A percentile compares a stretch with the other conserved stretches of the same genome.
Evolutionary conservation across 345 rosid species (phyloP).

Genomic region (Cardamine occulta): DNA sequence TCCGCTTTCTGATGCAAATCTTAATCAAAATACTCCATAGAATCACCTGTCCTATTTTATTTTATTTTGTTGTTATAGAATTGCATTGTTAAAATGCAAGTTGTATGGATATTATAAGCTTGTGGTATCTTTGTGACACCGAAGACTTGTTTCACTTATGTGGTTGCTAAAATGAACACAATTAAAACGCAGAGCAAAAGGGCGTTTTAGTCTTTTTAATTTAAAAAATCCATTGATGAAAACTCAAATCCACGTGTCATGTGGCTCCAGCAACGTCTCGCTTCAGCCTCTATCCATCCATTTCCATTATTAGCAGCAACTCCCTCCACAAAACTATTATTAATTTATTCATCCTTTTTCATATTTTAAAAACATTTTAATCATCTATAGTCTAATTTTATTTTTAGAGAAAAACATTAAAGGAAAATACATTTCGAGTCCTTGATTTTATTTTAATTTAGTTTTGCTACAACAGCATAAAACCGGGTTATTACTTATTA

Average conservation of each 20-base stretch:
- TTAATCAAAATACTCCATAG: conserved; percentile 8
- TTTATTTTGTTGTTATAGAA: not conserved
- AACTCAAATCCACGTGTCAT: conserved; percentile 15
- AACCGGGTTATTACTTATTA: not conserved
- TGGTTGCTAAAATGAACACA: not conserved
- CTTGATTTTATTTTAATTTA: not conserved
- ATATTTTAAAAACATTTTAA: too few relatives aligned
- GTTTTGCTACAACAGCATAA: not conserved
- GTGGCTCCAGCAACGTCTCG: conserved; percentile 42
- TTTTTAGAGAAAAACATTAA: too few relatives aligned
- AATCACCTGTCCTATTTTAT: not conserved
- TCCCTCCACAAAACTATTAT: conserved; percentile 35
- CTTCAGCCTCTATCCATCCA: conserved; percentile 54
- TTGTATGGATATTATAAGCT: conserved; percentile 10
- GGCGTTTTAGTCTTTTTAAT: not conserved
- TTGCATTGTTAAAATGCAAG: conserved; percentile 10
- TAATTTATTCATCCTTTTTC: not conserved
- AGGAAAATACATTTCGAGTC: not conserved
- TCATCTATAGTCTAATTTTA: not conserved
- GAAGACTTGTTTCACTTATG: not conserved
- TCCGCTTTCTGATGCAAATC: conserved; percentile 60
- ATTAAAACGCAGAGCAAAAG: not conserved
- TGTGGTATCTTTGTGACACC: conserved; percentile 10
- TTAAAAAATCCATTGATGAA: not conserved
- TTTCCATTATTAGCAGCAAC: conserved; percentile 34